Base-by-base conservation (phyloP, 768 basidiomycete species). In the Epithele typhae region DNA sequence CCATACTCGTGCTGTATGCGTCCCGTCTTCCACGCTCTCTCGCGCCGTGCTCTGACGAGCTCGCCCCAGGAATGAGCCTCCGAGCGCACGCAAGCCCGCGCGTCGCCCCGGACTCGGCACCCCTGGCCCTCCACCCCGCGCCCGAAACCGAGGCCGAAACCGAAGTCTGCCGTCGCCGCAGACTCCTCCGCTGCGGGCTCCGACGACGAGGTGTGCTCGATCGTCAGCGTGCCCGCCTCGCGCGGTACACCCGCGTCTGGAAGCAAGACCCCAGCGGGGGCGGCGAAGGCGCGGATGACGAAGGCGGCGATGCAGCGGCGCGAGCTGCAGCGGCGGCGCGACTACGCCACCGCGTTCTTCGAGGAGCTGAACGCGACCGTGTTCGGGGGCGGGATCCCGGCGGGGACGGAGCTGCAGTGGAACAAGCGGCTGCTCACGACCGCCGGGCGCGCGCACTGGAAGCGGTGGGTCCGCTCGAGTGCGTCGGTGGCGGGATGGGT, bases 401-500 rank as follows among this genome's bases (percentile, higher is more conserved):
- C 60, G 15, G 62, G 73, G 6, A 83, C 84, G 1, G 65, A 71
- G 46, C 61, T 89, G 3, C 74, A 70, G 37, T 89, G 87, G 87
- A 89, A 71, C 54, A 81, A 78, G 51, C 69, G 81, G 25, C 56
- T 89, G 25, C 52, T 78, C 45, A 79, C 78, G 1, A 88, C 87
- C 0, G 87, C 87, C 2, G 87, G 87, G 3, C 69, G 77, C 57
- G 87, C 87, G 5, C 76, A 72, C 52, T 87, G 76, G 73, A 75
- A 78, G 49, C 66, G 75, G 85, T 81, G 37, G n/a, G 49, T 37
- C 27, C 5, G n/a, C n/a, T n/a, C n/a, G n/a, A n/a, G n/a, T n/a
- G n/a, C n/a, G n/a, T n/a, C n/a, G n/a, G n/a, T n/a, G 18, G 15
- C 32, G 4, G 42, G 17, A 15, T 30, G 10, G 9, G 15, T 25